phyloP scores from a whole-genome alignment of 2,329 filamentous ascomycete genomes.

The Ilyonectria destructans region DNA sequence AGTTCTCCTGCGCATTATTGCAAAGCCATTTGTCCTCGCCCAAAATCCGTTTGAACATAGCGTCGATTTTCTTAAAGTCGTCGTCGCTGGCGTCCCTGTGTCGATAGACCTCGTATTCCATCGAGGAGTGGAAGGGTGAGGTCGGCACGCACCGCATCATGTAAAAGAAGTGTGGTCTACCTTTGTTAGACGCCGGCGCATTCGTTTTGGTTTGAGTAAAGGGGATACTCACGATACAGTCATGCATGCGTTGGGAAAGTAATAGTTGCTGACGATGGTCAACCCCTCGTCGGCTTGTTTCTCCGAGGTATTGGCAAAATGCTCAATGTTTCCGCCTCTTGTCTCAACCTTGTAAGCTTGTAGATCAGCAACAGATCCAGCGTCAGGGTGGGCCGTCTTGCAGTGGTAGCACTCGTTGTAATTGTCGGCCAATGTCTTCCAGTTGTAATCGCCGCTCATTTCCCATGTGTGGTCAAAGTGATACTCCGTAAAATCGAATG shows the following conservation, averaged over 20 bases:
- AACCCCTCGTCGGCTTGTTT: constrained; percentile 33
- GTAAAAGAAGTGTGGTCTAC: constrained; percentile 5
- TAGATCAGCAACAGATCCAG: constrained; percentile 16
- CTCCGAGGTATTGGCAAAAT: constrained; percentile 29
- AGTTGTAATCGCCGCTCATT: constrained; percentile 70
- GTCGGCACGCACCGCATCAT: constrained; percentile 6
- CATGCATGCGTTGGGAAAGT: constrained; percentile 43
- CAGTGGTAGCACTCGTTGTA: constrained; percentile 72
- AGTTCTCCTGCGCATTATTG: constrained; percentile 20
- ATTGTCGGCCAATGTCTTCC: constrained; percentile 74
- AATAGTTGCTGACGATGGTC: constrained; percentile 37
- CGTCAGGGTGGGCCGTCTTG: constrained; percentile 27
- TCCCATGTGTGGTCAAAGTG: constrained; percentile 71
- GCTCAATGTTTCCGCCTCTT: constrained; percentile 36
- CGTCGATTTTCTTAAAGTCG: constrained; percentile 7
- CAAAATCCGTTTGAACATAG: constrained; percentile 16
- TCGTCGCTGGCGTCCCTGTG: constrained; percentile 1
- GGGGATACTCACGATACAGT: constrained; percentile 42
- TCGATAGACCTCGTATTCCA: constrained; percentile 7
- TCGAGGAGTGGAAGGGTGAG: not conserved
- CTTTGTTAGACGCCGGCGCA: not conserved
- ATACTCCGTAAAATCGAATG: constrained; percentile 67
- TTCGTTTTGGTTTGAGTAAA: not conserved
- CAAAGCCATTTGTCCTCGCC: constrained; percentile 16
- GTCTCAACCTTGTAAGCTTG: constrained; percentile 26